Evolutionary conservation across 202 grass and related monocot genomes (phyloP).

Genomic region (Eragrostis tef): DNA sequence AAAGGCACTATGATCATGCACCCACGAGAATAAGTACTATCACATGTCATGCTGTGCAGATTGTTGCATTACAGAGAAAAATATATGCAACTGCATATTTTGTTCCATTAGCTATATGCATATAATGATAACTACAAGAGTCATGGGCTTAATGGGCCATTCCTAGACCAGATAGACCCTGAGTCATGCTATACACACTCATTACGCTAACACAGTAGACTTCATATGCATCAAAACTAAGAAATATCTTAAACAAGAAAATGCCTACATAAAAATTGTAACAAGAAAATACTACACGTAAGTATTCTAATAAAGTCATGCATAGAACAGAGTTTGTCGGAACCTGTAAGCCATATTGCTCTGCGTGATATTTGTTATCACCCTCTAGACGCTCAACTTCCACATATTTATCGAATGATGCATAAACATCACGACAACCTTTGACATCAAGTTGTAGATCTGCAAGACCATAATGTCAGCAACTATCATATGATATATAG

Average conservation of each 20-base stretch:
- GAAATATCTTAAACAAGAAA: constrained; percentile 12
- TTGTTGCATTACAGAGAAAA: not conserved
- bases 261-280: not conserved
- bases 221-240: constrained; percentile 15
- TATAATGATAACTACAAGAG: not conserved
- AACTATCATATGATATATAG: constrained; percentile 5
- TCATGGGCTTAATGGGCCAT: not conserved
- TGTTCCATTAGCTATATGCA: not conserved
- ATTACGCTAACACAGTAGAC: not conserved
- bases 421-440: constrained; percentile 96
- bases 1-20: not conserved
- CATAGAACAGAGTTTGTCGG: constrained; percentile 25
- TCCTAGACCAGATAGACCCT: constrained; percentile 13
- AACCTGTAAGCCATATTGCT: constrained; percentile 91
- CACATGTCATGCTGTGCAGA: too few relatives aligned
- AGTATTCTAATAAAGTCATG: constrained; percentile 13
- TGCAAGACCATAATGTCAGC: constrained; percentile 46
- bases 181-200: not conserved
- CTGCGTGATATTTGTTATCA: constrained; percentile 98
- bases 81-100: not conserved
- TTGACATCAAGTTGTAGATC: constrained; percentile 98
- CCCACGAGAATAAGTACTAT: too few relatives aligned
- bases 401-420: constrained; percentile 98
- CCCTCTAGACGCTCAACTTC: constrained; percentile 95
- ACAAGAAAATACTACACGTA: constrained; percentile 13